These are phyloP conservation scores for Amanita subjunquillea DNA, from an alignment of 768 basidiomycete species.

Conservation along the genomic window DNA sequence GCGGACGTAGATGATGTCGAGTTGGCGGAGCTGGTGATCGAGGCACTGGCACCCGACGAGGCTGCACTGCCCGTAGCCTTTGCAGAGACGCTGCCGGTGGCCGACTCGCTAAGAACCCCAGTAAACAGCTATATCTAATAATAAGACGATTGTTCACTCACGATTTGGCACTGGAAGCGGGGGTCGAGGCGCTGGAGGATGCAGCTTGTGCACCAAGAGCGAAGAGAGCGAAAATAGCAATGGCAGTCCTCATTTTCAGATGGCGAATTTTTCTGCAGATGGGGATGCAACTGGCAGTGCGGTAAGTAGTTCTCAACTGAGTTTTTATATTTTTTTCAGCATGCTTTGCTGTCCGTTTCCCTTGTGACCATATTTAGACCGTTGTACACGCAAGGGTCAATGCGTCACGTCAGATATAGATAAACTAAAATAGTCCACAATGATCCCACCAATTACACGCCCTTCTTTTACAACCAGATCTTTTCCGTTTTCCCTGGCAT, in stretches of 20 bases:
- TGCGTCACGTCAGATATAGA: no score
- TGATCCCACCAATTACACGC: neutral
- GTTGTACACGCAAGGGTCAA: no score
- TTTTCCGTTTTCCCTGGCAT: no score
- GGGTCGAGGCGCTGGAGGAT: neutral
- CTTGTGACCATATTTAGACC: no score
- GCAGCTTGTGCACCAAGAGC: neutral
- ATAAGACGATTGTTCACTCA: neutral
- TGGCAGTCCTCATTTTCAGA: neutral
- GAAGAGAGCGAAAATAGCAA: neutral
- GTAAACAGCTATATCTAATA: no score
- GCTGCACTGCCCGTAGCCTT: no score
- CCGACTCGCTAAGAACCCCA: no score
- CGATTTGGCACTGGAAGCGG: neutral
- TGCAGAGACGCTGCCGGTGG: neutral
- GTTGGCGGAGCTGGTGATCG: no score
- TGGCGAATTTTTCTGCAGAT: neutral
- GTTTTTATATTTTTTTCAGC: no score
- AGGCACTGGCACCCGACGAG: no score
- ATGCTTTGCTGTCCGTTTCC: no score
- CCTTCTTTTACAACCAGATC: neutral
- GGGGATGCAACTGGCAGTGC: neutral
- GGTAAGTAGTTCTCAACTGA: neutral
- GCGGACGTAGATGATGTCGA: neutral
- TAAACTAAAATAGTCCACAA: neutral